Conservation (phyloP, 495 filamentous ascomycete genomes). For the Neurospora cerealis region DNA sequence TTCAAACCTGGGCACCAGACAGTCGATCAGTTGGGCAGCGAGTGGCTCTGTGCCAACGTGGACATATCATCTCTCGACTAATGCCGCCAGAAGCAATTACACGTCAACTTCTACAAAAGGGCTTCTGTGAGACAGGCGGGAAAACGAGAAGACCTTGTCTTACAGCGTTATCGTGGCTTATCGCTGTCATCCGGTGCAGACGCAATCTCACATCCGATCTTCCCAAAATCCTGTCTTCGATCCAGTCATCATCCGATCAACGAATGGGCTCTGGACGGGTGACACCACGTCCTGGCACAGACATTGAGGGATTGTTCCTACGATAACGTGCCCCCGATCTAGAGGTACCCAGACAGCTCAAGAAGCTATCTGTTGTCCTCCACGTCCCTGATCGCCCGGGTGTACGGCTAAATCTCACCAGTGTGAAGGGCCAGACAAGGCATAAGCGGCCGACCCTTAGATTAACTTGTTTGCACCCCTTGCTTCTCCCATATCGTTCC, state of each 20-base stretch:
- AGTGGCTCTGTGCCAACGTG: not conserved
- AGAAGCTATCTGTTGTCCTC: not conserved
- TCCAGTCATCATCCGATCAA: slow-evolving; percentile 1
- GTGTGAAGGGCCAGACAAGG: slow-evolving; percentile 17
- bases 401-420: slow-evolving; percentile 17
- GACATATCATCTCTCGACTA: not conserved
- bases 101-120: not conserved
- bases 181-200: not conserved
- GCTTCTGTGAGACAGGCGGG: not conserved
- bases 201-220: slow-evolving; percentile 9
- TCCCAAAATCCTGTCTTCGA: not conserved
- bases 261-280: not conserved
- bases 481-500: not conserved
- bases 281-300: not conserved
- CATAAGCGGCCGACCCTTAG: slow-evolving; percentile 12
- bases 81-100: not conserved
- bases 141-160: not conserved
- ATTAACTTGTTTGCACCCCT: not conserved
- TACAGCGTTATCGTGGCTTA: not conserved
- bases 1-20: not conserved
- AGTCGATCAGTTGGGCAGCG: not conserved
- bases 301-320: not conserved
- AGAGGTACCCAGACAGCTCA: not conserved
- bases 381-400: slow-evolving; percentile 1
- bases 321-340: not conserved